These are phyloP conservation scores for Pichia phayaonensis DNA, from an alignment of 805 yeast species.

Conservation along the genomic window DNA sequence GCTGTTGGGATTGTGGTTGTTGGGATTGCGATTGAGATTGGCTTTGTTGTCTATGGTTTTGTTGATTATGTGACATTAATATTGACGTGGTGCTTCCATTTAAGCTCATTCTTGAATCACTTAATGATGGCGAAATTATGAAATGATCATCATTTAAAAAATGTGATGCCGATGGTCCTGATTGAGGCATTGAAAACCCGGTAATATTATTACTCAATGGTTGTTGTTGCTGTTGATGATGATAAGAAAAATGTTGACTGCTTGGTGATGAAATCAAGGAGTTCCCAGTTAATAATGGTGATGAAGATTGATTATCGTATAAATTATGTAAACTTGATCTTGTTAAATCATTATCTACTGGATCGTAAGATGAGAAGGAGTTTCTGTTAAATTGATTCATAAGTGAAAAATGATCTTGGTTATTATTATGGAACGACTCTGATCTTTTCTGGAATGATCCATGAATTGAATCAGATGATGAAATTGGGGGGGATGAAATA, in stretches of 20 bases:
- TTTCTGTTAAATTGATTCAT: constrained; percentile 2
- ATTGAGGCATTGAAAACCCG: constrained; percentile 2
- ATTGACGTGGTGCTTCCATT: constrained; percentile 1
- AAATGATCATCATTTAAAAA: not conserved
- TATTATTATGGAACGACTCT: constrained; percentile 1
- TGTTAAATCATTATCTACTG: not conserved
- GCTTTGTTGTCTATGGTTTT: not conserved
- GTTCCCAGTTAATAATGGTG: not conserved
- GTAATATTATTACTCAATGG: constrained; percentile 1
- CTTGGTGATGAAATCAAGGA: constrained; percentile 1
- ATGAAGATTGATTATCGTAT: not conserved
- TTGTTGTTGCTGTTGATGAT: not conserved
- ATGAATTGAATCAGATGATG: constrained; percentile 5
- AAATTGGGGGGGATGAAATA: constrained; percentile 10
- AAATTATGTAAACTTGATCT: constrained; percentile 1
- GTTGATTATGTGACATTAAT: not conserved
- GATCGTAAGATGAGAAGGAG: not conserved
- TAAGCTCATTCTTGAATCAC: constrained; percentile 6
- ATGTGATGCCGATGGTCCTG: not conserved
- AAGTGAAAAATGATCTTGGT: not conserved
- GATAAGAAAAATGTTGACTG: not conserved
- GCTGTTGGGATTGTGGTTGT: not conserved
- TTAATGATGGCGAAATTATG: not conserved
- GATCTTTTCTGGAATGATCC: constrained; percentile 5
- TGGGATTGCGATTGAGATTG: not conserved